phyloP scores from a whole-genome alignment of 441 rosid genomes.

The Euphorbia celastroides region DNA sequence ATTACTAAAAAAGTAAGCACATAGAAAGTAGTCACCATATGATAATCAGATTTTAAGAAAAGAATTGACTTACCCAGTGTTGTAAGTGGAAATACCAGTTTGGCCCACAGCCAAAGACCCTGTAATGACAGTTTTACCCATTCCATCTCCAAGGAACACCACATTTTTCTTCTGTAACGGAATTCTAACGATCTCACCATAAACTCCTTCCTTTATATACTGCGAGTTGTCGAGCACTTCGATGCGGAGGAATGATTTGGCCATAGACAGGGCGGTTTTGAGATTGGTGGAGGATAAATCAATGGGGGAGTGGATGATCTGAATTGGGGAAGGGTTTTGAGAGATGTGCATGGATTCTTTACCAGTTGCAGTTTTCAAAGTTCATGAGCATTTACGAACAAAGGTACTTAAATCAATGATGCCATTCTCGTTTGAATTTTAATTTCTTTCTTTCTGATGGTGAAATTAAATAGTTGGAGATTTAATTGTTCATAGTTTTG shows the following conservation, averaged over 20 bases:
- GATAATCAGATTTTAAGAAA: too few relatives aligned
- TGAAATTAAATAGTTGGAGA: too few relatives aligned
- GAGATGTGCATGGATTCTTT: constrained; percentile 53
- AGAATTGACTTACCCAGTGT: constrained; percentile 26
- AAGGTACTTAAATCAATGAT: constrained; percentile 40
- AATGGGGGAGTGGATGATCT: constrained; percentile 61
- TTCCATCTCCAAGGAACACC: constrained; percentile 81
- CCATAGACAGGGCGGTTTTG: constrained; percentile 45
- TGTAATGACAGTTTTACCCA: constrained; percentile 78
- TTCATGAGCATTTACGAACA: constrained; percentile 58
- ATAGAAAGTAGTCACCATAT: too few relatives aligned
- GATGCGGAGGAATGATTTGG: constrained; percentile 47
- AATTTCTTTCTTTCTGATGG: too few relatives aligned
- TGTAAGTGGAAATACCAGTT: constrained; percentile 56
- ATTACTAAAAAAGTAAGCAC: background rate
- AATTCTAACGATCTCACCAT: constrained; percentile 70
- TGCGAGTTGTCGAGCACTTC: constrained; percentile 45
- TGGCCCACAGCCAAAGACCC: constrained; percentile 52
- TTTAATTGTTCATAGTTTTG: too few relatives aligned
- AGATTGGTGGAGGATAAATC: constrained; percentile 50
- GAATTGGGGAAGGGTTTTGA: constrained; percentile 38
- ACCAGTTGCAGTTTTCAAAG: constrained; percentile 51
- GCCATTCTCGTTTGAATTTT: too few relatives aligned
- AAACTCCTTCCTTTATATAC: constrained; percentile 55
- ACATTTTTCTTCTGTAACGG: constrained; percentile 73